These are phyloP conservation scores for Suillus cothurnatus DNA, from an alignment of 768 basidiomycete genomes.

Conservation along the genomic window DNA sequence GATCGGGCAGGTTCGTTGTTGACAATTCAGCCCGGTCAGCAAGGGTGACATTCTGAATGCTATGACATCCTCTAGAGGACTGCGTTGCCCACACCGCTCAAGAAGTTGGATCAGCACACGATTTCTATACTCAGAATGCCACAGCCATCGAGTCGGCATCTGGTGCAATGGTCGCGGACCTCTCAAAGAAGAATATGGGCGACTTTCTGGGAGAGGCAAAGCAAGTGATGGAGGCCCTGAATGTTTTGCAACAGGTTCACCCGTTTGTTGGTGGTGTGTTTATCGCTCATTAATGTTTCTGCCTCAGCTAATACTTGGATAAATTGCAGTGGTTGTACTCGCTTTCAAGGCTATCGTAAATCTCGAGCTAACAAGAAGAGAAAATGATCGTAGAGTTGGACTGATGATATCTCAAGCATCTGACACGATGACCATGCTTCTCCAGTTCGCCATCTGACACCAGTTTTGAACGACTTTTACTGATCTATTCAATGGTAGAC, in stretches of 20 bases:
- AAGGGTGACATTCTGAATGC: background rate
- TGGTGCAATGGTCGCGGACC: background rate
- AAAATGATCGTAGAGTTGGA: constrained; percentile 53
- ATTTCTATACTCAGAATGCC: background rate
- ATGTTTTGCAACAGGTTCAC: constrained; percentile 30
- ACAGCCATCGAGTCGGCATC: background rate
- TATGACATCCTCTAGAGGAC: background rate
- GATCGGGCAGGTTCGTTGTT: background rate
- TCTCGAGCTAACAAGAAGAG: constrained; percentile 48
- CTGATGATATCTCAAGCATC: constrained; percentile 52
- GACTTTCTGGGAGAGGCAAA: constrained; percentile 23
- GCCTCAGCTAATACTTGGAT: background rate
- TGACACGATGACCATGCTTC: constrained; percentile 48
- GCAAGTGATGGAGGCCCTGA: constrained; percentile 26
- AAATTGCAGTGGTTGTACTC: constrained; percentile 43
- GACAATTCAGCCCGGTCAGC: no score
- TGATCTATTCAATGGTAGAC: constrained; percentile 18
- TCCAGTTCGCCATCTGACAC: constrained; percentile 37
- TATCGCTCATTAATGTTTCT: background rate
- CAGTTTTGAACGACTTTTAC: background rate
- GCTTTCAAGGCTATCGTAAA: constrained; percentile 53
- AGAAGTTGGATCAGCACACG: background rate
- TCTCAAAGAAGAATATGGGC: constrained; percentile 14
- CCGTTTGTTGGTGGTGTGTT: constrained; percentile 29
- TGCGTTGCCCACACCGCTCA: background rate